Base-by-base conservation (phyloP, 768 basidiomycete species). In the Naganishia antarctica region DNA sequence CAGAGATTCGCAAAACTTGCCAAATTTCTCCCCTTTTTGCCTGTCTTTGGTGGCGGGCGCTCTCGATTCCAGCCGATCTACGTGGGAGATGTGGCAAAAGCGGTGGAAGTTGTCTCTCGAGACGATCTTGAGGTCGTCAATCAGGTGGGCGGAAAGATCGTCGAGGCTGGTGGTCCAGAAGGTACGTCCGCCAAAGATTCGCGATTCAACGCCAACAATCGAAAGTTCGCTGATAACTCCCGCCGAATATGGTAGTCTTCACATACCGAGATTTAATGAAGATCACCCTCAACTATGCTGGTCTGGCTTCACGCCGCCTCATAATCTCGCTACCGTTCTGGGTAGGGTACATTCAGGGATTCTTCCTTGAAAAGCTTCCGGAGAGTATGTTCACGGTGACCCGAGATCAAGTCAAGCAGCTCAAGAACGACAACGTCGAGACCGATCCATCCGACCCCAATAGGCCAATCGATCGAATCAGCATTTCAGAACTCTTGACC, bases 1-100 rank as follows among this genome's bases (percentile, higher is more conserved):
- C 67, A 88, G 87, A 80, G 85, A 45, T 87, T 89, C 70, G 84
- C 85, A 31, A 80, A 77, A 28, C 74, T 89, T 29, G 82, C 86
- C 0, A 80, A 79, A 53, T 79, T 83, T 65, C 75, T 89, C 34
- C 87, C 87, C 1, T 84, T 87, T 72, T 74, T 89, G 28, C 88
- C 87, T n/a, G 86, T 89, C 5, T 89, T 88, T 70, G 85, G 83
- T 9, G 85, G 85, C n/a, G 88, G 88, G 1, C 75, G 68, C 11
- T 79, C 86, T 6, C 80, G 78, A 26, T 89, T 89, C 71, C 87
- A 89, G 69, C 87, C 88, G 13, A 84, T 88, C 12, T 88, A 84
- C 70, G 87, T 84, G 0, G 85, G 82, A 0, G 87, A 90, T 72
- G 69, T 90, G 31, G 86, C 84, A 11, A 78, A 80, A 26, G 80